Evolutionary conservation across 2,329 filamentous ascomycete genomes (phyloP), one percentile per base, ranked within the genome.

Genomic region (Xylaria hypoxylon): DNA sequence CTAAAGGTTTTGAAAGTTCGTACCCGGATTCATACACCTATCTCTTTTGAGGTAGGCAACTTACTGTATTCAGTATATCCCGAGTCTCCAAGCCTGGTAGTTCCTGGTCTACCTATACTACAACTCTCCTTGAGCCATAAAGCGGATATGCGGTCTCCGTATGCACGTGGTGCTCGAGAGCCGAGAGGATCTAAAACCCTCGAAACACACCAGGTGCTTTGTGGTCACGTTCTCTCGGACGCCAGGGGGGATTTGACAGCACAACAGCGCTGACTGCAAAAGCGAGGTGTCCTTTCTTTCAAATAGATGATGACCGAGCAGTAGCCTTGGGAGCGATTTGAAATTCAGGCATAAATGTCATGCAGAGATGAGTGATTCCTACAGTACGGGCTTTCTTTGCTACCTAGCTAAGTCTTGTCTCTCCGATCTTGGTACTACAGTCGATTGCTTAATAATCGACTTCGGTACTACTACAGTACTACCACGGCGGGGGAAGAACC

Each of bases 131-230:
- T 47, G 26, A 47, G 56, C 24, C 42, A 52, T 26, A 26, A 45
- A 53, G 15, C 35, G 52, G n/a, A 61, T 47, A 64, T 65, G 65
- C 62, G 62, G 57, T 65, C 17, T 24, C 35, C 53, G 65, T 65
- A 68, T 65, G 65, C 65, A 56, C 13, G 42, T 53, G 28, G 51
- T 55, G 22, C 57, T 62, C 17, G 40, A 59, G 24, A 38, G 31
- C 44, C 35, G 42, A 52, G 47, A 62, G 62, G 65, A 62, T 65
- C 40, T 58, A n/a, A 53, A 58, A 28, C 52, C 57, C 62, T 53
- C 42, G 48, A 57, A 57, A 47, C 24, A 24, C 33, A 52, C 51
- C 58, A 62, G 45, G 28, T 56, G 52, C 13, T 59, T 59, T 59
- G 40, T 64, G 58, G 65, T 55, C 44, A 52, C 53, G 57, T 65